Evolutionary conservation across 257 asterid species (phyloP).

Genomic region (Marsdenia floribunda): DNA sequence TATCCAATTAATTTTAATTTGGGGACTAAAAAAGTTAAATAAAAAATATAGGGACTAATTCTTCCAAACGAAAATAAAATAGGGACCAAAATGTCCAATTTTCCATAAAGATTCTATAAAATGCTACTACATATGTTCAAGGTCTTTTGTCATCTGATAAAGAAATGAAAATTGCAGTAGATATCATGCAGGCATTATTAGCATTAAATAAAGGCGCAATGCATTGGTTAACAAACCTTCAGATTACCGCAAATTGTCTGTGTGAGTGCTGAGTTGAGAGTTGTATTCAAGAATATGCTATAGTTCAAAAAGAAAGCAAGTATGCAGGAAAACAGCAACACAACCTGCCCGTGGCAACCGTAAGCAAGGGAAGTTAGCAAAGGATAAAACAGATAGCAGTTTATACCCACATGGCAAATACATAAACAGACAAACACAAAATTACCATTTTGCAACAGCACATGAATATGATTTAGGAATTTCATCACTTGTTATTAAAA

Average conservation of each 20-base stretch:
- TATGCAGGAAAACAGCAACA: constrained; percentile 71
- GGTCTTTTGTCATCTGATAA: not conserved
- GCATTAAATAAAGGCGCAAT: not conserved
- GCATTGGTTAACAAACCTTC: constrained; percentile 53
- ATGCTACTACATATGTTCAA: not conserved
- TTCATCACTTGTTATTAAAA: not conserved
- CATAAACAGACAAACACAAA: not conserved
- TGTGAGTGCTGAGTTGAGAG: constrained; percentile 88
- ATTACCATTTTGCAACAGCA: not conserved
- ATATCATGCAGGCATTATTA: not conserved
- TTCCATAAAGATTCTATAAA: not conserved
- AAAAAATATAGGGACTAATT: too few species aligned
- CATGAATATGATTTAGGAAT: not conserved
- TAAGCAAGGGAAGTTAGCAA: constrained; percentile 6
- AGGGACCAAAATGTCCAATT: too few species aligned
- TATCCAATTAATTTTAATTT: too few species aligned
- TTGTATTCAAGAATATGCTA: constrained; percentile 75
- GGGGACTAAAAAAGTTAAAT: too few species aligned
- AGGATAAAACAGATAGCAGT: constrained; percentile 10
- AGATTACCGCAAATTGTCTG: constrained; percentile 94
- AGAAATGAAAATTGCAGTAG: not conserved
- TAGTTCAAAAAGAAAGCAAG: constrained; percentile 84
- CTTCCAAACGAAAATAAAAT: too few species aligned
- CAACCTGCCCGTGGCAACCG: constrained; percentile 42
- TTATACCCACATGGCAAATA: not conserved